Evolutionary conservation across 352 stramenopile species (phyloP), one percentile per base, ranked within the genome.

Genomic region (Bremia lactucae): DNA sequence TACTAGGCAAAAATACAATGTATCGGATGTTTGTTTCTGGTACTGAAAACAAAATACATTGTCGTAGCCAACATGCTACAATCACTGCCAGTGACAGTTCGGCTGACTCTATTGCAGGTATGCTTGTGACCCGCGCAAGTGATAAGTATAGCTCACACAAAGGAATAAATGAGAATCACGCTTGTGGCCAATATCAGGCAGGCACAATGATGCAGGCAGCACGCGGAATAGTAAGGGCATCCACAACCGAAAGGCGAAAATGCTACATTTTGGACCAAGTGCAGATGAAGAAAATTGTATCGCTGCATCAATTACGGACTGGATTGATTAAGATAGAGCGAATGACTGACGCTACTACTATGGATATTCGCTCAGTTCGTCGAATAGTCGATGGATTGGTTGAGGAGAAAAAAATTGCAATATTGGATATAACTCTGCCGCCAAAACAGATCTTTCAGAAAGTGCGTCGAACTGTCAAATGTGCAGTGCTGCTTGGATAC

Each of bases 11-110:
- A 38, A 87, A 61, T 35, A 87, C 78, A 5, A 83, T 87, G 72
- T 90, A 90, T 64, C 77, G 77, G 10, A 77, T 90, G 70, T 87
- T 82, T 53, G 66, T 72, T 38, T 66, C 77, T 1, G 59, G 49
- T 15, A 28, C 21, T 3, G 29, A 6, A 14, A 43, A 40, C 4
- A 33, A 42, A 36, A 15, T 24, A 24, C 53, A 14, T 31, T 35
- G 10, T n/a, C n/a, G n/a, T n/a, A n/a, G n/a, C 6, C 19, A 52
- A 14, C 24, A 43, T 38, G 40, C 14, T 29, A 11, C 23, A 33
- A 49, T 6, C 29, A 10, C 3, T 34, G 43, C 26, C 25, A 33
- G 11, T 40, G 29, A 31, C n/a, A 45, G 25, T n/a, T 34, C 37
- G 18, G 38, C 16, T 9, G 35, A 36, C 26, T 34, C 28, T 19